phyloP scores from a whole-genome alignment of 2,329 filamentous ascomycete species.

The Colletotrichum gigasporum region DNA sequence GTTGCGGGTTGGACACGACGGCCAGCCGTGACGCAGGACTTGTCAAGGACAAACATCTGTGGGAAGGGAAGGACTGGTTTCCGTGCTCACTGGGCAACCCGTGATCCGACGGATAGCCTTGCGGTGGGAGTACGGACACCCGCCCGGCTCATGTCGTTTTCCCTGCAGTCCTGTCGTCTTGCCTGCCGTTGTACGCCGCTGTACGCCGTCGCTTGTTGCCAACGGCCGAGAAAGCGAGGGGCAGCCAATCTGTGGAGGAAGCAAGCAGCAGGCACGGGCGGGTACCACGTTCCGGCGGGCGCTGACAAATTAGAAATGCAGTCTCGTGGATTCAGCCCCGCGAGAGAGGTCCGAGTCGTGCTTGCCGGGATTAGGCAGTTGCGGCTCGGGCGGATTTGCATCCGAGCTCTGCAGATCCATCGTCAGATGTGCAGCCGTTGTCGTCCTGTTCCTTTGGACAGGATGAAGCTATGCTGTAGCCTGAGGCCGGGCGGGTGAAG shows the following conservation, averaged over 20 bases:
- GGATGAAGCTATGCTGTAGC: not conserved
- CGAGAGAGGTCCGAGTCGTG: not conserved
- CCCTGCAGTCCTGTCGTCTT: not conserved
- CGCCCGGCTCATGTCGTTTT: not conserved
- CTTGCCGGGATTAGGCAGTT: not conserved
- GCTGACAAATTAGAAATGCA: slow-evolving; percentile 23
- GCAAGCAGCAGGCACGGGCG: not conserved
- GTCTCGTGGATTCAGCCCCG: not conserved
- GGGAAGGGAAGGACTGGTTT: not conserved
- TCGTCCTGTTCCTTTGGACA: too few species aligned
- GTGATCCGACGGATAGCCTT: not conserved
- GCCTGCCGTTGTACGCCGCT: not conserved
- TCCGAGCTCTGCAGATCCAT: slow-evolving; percentile 2
- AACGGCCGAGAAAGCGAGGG: not conserved
- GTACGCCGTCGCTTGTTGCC: not conserved
- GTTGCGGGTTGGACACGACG: not conserved
- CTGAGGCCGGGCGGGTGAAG: too few species aligned
- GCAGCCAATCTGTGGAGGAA: not conserved
- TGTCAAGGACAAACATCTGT: not conserved
- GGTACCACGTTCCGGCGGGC: not conserved
- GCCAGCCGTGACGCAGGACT: not conserved
- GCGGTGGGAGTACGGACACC: not conserved
- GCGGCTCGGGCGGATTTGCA: slow-evolving; percentile 7
- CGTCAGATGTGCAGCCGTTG: too few species aligned
- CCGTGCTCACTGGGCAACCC: not conserved